Base-by-base conservation (phyloP, 495 filamentous ascomycete genomes). In the Lasiosphaeria hispida region DNA sequence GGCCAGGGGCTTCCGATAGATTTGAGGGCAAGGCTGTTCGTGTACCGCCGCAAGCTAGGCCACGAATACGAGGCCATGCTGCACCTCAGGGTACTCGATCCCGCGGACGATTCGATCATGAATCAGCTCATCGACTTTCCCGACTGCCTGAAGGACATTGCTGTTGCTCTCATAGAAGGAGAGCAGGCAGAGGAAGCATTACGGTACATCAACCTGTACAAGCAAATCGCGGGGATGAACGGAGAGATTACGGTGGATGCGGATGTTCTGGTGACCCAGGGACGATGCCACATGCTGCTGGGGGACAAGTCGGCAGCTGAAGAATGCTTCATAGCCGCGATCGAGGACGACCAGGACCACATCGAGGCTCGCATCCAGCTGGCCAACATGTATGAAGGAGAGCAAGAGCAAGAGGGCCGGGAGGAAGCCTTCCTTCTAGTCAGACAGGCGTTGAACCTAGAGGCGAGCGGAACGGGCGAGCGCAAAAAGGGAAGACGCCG, bases 1-100 rank as follows among this genome's bases (percentile, higher is more conserved):
- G 90, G 90, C 3, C 69, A 79, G 35, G 86, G 87, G 1, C 78
- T 98, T 11, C 94, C 94, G 0, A 64, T 90, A 3, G 92, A 97
- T 58, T 68, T 97, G 36, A 83, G 92, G n/a, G 83, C 90, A 13
- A 96, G 91, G 70, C 75, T 98, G 57, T 93, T 90, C 9, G 64
- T 94, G 4, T 95, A 88, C 69, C 83, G 95, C 19, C 69, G 95
- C 36, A 85, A 83, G 47, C 75, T 88, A 61, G 83, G 83, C 0
- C 69, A 92, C 55, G 71, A 85, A 38, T 73, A 81, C n/a, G 93
- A 97, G 74, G 92, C 91, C 15, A 73, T 88, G 71, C 61, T 54
- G 61, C 76, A 75, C 39, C 56, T 75, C 47, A 55, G 48, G 55
- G 84, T 83, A 71, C 76, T 93, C 23, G 81, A 89, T 34, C 85